Base-by-base conservation (phyloP, 202 grass and related monocot genomes). In the Setaria viridis region DNA sequence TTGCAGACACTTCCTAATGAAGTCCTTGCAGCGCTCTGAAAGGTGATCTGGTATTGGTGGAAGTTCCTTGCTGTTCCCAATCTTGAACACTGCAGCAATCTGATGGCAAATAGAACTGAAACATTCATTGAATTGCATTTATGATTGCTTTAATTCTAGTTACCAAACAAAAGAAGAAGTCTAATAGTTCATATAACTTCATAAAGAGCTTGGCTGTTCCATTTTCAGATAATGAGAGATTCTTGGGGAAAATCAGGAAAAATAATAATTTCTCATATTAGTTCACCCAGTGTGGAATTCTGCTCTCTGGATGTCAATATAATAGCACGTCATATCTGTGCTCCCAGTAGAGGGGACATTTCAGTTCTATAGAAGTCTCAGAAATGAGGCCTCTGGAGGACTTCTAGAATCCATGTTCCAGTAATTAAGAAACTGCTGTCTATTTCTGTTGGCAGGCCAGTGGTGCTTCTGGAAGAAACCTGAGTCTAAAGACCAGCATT, bases 81-180 rank as follows among this genome's bases (percentile, higher is more conserved):
- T 99, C 87, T 99, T 99, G 84, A 99, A 97, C 89, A 99, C 92
- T 63, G 97, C 97, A 87, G 97, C 97, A 80, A 99, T 99, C 94
- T 99, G 88, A 82, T 55, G 54, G 45, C 30, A 11, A 80, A 54
- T 68, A 77, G 50, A 72, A 20, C 19, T 16, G 20, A 72, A 70
- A 69, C 48, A 81, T 71, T 87, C 74, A 84, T 17, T 65, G 42
- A 79, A 68, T 30, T 67, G 29, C 58, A 25, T 66, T 71, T 53
- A 66, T 82, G 21, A 59, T 78, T 72, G 66, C 15, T 88, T 84
- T 32, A 81, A 45, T 82, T 82, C 16, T 73, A 35, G 59, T 53
- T 59, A 88, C 15, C 34, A 86, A 68, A 62, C 35, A 55, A 71
- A 3, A 58, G 19, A 50, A 78, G 45, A 84, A 55, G 25, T 46